Evolutionary conservation across 768 basidiomycete species (phyloP), one percentile per base, ranked within the genome.

Genomic region (Tricholoma sp.): DNA sequence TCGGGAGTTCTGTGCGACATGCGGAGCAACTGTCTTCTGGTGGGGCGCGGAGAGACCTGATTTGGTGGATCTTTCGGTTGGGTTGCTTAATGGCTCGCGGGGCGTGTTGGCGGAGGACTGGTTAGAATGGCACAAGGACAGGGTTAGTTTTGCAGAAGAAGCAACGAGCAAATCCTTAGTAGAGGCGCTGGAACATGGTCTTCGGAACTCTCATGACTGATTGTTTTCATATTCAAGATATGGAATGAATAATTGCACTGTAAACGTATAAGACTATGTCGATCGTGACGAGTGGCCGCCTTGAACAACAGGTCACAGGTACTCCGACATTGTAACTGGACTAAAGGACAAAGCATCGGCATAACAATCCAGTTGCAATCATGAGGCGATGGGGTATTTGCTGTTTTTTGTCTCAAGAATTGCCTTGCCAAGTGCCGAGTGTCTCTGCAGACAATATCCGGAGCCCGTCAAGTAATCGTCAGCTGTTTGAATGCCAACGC

Each of bases 11-110:
- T 71, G 70, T 55, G 54, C 54, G 6, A 70, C 62, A 1, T 72
- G 70, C 50, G 70, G 71, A 13, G 69, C 70, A 11, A 71, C 64
- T 2, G 67, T 61, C 17, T 70, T 71, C 42, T 67, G 66, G 65
- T 69, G 67, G 68, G 57, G 56, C 1, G 50, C 50, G 6, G 65
- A 63, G 29, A 48, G 64, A 36, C 62, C 67, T 3, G 65, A 65
- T 32, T 15, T 70, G n/a, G 52, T 65, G 18, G 68, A 68, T 55
- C 39, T 69, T 11, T 58, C 63, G 6, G 60, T 61, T 44, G 66
- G 65, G 29, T 54, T 67, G 20, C 32, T 67, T 10, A 61, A 65
- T 55, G 61, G 63, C 50, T 41, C 32, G 12, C 29, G 32, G 31
- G 64, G 64, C 7, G 56, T 32, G 18, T 56, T 57, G 44, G 64